Evolutionary conservation across 2,329 filamentous ascomycete species (phyloP).

Genomic region (Colletotrichum shisoi): DNA sequence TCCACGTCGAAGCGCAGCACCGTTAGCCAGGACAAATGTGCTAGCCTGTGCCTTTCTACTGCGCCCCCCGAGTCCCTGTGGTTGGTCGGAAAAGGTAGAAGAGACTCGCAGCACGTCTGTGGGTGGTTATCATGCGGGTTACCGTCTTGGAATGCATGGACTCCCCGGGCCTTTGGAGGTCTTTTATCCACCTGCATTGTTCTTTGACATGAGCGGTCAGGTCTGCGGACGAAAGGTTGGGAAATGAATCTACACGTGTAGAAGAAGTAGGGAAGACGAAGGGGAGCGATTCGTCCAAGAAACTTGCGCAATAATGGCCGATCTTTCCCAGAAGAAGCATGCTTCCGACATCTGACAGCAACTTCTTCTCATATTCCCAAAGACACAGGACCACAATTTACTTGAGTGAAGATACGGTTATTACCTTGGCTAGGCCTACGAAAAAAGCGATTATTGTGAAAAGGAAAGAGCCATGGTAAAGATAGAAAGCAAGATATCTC

Average conservation of each 20-base stretch:
- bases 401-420: neutral
- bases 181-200: neutral
- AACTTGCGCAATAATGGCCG: no score
- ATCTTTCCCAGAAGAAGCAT: neutral
- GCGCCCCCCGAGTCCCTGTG: no score
- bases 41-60: neutral
- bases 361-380: neutral
- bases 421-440: conserved; percentile 14
- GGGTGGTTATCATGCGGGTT: neutral
- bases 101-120: neutral
- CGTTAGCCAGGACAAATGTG: no score
- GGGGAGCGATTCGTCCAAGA: neutral
- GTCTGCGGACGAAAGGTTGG: neutral
- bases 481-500: conserved; percentile 10
- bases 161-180: neutral
- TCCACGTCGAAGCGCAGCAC: neutral
- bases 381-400: neutral
- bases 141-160: neutral
- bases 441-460: conserved; percentile 11
- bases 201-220: no score
- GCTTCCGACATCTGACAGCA: neutral
- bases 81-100: neutral
- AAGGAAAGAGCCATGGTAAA: conserved; percentile 19
- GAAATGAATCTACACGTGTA: no score
- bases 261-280: neutral